Base-by-base conservation (phyloP, 768 basidiomycete species). In the Leccinum pellstonianum region DNA sequence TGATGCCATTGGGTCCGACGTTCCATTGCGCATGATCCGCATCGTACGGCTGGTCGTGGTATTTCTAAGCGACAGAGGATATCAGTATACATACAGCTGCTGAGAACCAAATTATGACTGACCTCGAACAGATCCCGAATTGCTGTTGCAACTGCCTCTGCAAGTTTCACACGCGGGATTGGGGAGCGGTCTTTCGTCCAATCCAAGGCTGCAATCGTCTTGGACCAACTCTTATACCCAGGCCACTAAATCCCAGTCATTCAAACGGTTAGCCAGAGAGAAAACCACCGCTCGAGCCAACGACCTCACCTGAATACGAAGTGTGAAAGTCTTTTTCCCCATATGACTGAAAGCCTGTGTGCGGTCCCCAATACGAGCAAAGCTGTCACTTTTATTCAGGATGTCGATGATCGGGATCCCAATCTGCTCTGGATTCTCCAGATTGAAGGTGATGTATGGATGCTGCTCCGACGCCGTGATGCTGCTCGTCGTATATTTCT, bases 121-220 rank as follows among this genome's bases (percentile, higher is more conserved):
- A 87, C 87, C 61, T 76, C 65, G 58, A 91, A 83, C 68, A 92
- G 87, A 35, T 87, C 81, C 47, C 80, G 77, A 5, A 91, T 80
- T 57, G 83, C 85, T 68, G 83, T 88, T 8, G 90, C 90, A 15
- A 91, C 81, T 57, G 86, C 90, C 68, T 87, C 86, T 4, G 88
- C 90, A 3, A 92, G 77, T 68, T 90, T 90, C 46, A 83, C 81
- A 41, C 84, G 81, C 1, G 87, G 90, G 61, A 91, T 85, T 2
- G 88, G 89, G n/a, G 81, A 80, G 23, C 90, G 90, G 1, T 82
- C 82, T 66, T 83, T 90, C 19, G 82, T 81, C 75, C 90, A 92
- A 69, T 91, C 85, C 68, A 85, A 81, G 1, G 90, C 88, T 5
- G 89, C 86, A 62, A 91, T 87, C 63, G 91, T 89, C 61, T 88